Base-by-base conservation (phyloP, 306 rosid species). In the Fragaria ananassa region DNA sequence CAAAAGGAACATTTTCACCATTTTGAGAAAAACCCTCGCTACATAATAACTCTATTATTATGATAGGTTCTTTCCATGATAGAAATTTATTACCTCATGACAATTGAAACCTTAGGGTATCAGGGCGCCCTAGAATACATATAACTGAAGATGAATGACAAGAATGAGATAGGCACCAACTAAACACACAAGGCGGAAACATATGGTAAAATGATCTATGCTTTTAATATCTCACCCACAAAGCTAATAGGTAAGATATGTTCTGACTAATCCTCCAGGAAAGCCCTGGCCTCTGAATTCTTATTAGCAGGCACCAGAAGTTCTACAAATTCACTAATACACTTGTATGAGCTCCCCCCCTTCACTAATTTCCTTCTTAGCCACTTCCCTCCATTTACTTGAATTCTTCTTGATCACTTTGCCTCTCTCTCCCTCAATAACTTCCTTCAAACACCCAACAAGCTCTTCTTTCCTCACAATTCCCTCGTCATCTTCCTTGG, bases 401-500 rank as follows among this genome's bases (percentile, higher is more conserved):
- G 87, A 85, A 76, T 88, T 90, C 44, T 47, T 78, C 80, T 71
- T 81, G 0, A 87, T 81, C 70, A 77, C 79, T 42, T 77, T 63
- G 62, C 89, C 77, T 71, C 76, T 85, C 73, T 84, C 61, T 34
- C 91, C 88, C 44, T 83, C 86, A 87, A 85, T 85, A 1, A 88
- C 93, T 11, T 72, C 53, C 81, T 85, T 81, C 85, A 89, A 76
- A 75, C 90, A 70, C 21, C 47, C 57, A 0, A 87, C 67, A 79
- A 89, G 79, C 17, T 86, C 88, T 72, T 86, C 69, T 75, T 72
- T 89, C 73, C 78, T 89, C 79, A 86, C 88, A 37, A 84, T 27
- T 10, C 90, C 90, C 9, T 71, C 45, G n/a, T 84, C 85, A 76
- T 87, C 96, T 72, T 90, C 93, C 67, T 85, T 83, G 1, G 82